Evolutionary conservation across 2,329 filamentous ascomycete genomes (phyloP), one percentile per base, ranked within the genome.

Genomic region (Mariannaea elegans): DNA sequence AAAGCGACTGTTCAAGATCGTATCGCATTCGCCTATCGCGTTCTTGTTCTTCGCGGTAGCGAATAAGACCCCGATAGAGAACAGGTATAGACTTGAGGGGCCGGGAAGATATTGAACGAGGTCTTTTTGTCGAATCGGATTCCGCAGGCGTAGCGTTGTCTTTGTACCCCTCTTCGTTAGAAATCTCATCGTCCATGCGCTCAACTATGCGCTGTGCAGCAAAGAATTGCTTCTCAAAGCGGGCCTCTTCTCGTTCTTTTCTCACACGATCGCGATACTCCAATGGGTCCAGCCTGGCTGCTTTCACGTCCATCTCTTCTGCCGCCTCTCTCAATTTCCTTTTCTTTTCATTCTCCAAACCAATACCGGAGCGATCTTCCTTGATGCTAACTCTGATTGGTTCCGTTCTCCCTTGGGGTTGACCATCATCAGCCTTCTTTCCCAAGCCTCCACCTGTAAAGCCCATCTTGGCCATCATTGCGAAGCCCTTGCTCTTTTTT

Each of bases 381-480:
- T 95, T 96, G 71, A 96, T 78, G 58, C 84, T 82, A 47, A 97
- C 81, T 31, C 86, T 82, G 58, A 99, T 87, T 0, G 95, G 95
- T 73, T 96, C 92, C 3, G 86, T 67, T 23, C 74, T 64, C 8
- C 66, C 74, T 69, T 61, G 45, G 12, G 68, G 70, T n/a, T 72
- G 62, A 23, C 78, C 76, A 8, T 78, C 78, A n/a, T 82, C 80
- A 67, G 85, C 87, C 63, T 74, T 74, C 55, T 75, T 78, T 1
- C 95, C 95, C 3, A 98, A 80, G 0, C 88, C 84, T 32, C 87
- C 87, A 21, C 94, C 93, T 58, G 87, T 90, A 79, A 96, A 99
- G 1, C 95, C 95, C 83, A 99, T 92, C 76, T 92, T 94, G 19
- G 92, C 90, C 94, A 99, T 97, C 93, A 99, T 97, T 65, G 92